A percentile compares a stretch with the other conserved stretches of the same genome.
phyloP scores from a whole-genome alignment of 2,329 filamentous ascomycete species.

The Mycogone perniciosa region DNA sequence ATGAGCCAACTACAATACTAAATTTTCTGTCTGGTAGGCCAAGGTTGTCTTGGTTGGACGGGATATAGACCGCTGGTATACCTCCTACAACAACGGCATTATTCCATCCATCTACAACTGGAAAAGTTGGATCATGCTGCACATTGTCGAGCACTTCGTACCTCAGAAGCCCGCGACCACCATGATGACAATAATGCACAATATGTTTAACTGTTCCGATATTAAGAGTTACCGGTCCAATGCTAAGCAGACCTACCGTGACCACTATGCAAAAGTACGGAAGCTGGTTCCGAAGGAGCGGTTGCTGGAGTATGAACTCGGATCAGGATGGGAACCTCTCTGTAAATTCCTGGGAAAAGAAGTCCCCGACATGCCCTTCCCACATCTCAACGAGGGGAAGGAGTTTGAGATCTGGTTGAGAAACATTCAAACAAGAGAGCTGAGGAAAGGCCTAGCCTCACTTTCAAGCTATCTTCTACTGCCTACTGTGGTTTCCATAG shows the following conservation, averaged over 20 bases:
- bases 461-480: too few relatives aligned
- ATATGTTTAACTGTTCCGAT: neutral
- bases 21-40: slow-evolving; percentile 35
- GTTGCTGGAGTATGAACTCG: slow-evolving; percentile 26
- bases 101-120: neutral
- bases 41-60: slow-evolving; percentile 64
- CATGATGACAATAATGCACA: neutral
- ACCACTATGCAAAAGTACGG: slow-evolving; percentile 13
- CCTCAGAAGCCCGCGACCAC: neutral
- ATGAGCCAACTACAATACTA: too few relatives aligned
- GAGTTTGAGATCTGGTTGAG: too few relatives aligned
- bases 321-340: slow-evolving; percentile 32
- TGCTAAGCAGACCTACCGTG: neutral
- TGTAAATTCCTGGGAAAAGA: slow-evolving; percentile 31
- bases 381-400: slow-evolving; percentile 23
- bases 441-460: too few relatives aligned
- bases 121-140: neutral
- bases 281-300: slow-evolving; percentile 11
- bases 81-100: neutral
- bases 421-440: too few relatives aligned
- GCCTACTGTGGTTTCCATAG: too few relatives aligned
- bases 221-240: neutral
- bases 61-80: slow-evolving; percentile 55
- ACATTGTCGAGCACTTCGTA: neutral
- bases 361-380: slow-evolving; percentile 22